A percentile compares a stretch with the other conserved stretches of the same genome.
phyloP scores from a whole-genome alignment of 768 basidiomycete genomes.

The Cystobasidium onofrii region DNA sequence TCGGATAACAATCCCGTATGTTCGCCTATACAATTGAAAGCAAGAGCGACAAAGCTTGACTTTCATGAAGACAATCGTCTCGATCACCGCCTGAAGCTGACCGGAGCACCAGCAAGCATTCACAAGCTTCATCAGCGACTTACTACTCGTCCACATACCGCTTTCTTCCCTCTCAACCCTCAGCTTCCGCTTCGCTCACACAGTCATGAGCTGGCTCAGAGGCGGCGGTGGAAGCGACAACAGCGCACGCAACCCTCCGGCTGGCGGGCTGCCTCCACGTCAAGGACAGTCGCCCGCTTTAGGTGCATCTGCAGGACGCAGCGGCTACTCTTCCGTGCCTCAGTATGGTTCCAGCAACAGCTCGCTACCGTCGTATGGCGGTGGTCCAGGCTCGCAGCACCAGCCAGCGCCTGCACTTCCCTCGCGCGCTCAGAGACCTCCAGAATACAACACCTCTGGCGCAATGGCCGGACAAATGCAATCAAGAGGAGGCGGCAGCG shows the following conservation, averaged over 20 bases:
- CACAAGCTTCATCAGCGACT: no score
- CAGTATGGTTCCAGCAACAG: conserved; percentile 1
- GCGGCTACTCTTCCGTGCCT: background rate
- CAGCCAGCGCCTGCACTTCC: background rate
- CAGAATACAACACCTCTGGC: background rate
- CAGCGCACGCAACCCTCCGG: conserved; percentile 10
- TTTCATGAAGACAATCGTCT: no score
- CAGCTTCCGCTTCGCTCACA: background rate
- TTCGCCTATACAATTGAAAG: background rate
- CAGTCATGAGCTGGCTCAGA: conserved; percentile 32
- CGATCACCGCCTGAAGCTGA: no score
- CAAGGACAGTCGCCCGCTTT: background rate
- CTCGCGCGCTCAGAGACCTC: background rate
- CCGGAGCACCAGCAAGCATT: no score
- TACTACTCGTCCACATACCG: no score
- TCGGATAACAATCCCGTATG: no score
- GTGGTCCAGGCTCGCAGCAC: background rate
- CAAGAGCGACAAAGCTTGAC: background rate
- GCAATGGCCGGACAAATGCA: background rate
- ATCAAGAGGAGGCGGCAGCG: background rate
- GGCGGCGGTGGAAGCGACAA: conserved; percentile 6
- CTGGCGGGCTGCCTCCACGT: background rate
- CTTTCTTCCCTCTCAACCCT: no score
- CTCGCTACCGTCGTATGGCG: background rate
- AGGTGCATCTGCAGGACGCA: background rate